Conservation (phyloP, 208 protist genomes). For the Leptomonas pyrrhocoris region DNA sequence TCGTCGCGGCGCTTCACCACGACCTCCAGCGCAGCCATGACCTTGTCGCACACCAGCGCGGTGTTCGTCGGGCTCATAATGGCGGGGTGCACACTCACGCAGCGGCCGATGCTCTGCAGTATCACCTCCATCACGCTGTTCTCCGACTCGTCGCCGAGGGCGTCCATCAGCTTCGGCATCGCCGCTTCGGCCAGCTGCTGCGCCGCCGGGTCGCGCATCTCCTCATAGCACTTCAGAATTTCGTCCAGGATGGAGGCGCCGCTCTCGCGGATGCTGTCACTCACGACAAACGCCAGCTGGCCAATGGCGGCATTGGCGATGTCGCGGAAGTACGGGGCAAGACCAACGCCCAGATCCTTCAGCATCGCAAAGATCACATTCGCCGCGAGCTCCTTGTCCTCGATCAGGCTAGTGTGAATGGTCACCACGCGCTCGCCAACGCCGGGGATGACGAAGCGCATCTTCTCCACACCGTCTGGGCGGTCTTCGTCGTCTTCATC, state of each 20-base stretch:
- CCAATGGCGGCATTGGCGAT: conserved; percentile 70
- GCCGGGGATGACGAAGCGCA: conserved; percentile 73
- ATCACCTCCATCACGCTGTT: conserved; percentile 66
- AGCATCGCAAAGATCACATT: conserved; percentile 79
- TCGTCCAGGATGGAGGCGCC: conserved; percentile 76
- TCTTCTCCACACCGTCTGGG: conserved; percentile 46
- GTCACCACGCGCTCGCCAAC: conserved; percentile 74
- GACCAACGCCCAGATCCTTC: conserved; percentile 51
- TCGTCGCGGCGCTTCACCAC: conserved; percentile 56
- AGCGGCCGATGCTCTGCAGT: conserved; percentile 62
- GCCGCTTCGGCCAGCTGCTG: conserved; percentile 54
- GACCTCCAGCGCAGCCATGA: conserved; percentile 60
- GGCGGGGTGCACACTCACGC: conserved; percentile 56
- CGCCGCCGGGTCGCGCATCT: conserved; percentile 36
- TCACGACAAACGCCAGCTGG: conserved; percentile 62
- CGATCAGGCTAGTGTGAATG: conserved; percentile 82
- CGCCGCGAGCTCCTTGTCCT: conserved; percentile 88
- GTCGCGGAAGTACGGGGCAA: conserved; percentile 63
- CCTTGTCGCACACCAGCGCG: conserved; percentile 62
- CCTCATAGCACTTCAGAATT: conserved; percentile 60
- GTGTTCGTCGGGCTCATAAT: conserved; percentile 64
- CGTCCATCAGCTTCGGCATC: conserved; percentile 57
- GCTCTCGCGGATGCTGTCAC: conserved; percentile 70
- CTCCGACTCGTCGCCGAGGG: conserved; percentile 70
- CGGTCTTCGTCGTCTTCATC: conserved; percentile 53